Percentiles rank a stretch among this genome's conserved stretches.
Evolutionary conservation across 495 filamentous ascomycete species (phyloP).

Genomic region (Penicillium argentinense): DNA sequence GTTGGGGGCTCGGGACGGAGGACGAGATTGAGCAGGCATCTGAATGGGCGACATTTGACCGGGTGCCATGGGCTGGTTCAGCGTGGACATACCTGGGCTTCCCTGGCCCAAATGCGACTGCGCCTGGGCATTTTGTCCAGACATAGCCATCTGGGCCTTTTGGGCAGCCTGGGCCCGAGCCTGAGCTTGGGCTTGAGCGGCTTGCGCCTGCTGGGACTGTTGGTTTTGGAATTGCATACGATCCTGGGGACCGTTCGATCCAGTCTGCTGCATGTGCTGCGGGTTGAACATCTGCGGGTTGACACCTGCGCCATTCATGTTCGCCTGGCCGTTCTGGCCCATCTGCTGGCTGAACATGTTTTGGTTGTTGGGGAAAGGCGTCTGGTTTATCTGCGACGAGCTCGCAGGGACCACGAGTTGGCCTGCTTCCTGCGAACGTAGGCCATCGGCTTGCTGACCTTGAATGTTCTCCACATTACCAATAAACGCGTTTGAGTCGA

Average conservation of each 20-base stretch:
- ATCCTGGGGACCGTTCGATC: conserved; percentile 40
- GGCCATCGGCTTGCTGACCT: conserved; percentile 61
- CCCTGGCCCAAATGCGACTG: conserved; percentile 32
- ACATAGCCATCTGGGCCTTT: conserved; percentile 51
- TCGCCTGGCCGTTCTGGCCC: conserved; percentile 38
- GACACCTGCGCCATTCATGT: conserved; percentile 36
- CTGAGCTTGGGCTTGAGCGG: conserved; percentile 38
- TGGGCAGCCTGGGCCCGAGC: conserved; percentile 44
- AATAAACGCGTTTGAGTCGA: conserved; percentile 50
- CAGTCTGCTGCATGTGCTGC: conserved; percentile 41
- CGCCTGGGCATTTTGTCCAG: conserved; percentile 36
- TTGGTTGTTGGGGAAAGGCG: conserved; percentile 32
- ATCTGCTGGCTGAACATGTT: conserved; percentile 42
- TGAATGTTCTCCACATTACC: conserved; percentile 55
- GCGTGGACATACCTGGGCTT: conserved; percentile 57
- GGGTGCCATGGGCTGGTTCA: conserved; percentile 57
- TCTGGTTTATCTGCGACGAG: conserved; percentile 48
- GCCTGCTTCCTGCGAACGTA: conserved; percentile 63
- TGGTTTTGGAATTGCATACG: conserved; percentile 38
- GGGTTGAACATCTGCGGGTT: conserved; percentile 43
- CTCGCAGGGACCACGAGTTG: conserved; percentile 68
- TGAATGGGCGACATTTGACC: conserved; percentile 47
- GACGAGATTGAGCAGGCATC: conserved; percentile 36
- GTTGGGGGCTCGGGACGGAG: conserved; percentile 36
- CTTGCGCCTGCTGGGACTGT: conserved; percentile 33